Evolutionary conservation across 1,139 yeast genomes (phyloP).

Genomic region (Diutina siamensis): DNA sequence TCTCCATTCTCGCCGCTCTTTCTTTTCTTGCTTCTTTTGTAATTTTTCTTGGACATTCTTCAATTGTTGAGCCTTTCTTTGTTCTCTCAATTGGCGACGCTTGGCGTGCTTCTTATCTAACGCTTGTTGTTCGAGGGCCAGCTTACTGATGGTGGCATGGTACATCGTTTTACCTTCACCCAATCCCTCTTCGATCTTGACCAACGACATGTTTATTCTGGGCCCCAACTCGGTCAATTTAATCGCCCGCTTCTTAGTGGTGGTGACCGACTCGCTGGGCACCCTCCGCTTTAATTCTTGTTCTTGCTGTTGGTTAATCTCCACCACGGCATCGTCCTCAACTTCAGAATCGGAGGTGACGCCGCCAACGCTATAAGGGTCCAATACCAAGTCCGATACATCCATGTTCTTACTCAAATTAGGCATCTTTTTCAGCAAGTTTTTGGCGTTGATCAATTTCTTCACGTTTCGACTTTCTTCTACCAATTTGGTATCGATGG

Average conservation of each 20-base stretch:
- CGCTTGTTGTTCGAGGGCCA: constrained; percentile 44
- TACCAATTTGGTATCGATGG: constrained; percentile 77
- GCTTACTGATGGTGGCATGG: constrained; percentile 59
- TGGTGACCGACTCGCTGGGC: constrained; percentile 15
- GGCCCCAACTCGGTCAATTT: constrained; percentile 94
- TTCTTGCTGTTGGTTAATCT: constrained; percentile 34
- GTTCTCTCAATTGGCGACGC: constrained; percentile 50
- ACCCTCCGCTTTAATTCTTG: constrained; percentile 11
- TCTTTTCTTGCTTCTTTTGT: constrained; percentile 61
- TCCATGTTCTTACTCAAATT: constrained; percentile 58
- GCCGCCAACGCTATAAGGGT: constrained; percentile 70
- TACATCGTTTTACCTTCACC: constrained; percentile 72
- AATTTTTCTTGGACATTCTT: constrained; percentile 70
- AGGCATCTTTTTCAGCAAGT: constrained; percentile 58
- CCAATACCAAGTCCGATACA: constrained; percentile 74
- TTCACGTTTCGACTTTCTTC: constrained; percentile 76
- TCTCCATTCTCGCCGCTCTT: constrained; percentile 58
- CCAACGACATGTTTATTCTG: constrained; percentile 59
- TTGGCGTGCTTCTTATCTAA: constrained; percentile 60
- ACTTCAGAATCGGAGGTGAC: constrained; percentile 88
- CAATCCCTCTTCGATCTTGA: constrained; percentile 89
- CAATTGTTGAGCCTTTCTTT: constrained; percentile 69
- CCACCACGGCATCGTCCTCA: constrained; percentile 86
- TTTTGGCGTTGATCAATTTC: constrained; percentile 59
- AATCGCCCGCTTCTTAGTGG: constrained; percentile 70